These are phyloP conservation scores for Podospora pseudocomata DNA, from an alignment of 495 filamentous ascomycete species.

Conservation along the genomic window DNA sequence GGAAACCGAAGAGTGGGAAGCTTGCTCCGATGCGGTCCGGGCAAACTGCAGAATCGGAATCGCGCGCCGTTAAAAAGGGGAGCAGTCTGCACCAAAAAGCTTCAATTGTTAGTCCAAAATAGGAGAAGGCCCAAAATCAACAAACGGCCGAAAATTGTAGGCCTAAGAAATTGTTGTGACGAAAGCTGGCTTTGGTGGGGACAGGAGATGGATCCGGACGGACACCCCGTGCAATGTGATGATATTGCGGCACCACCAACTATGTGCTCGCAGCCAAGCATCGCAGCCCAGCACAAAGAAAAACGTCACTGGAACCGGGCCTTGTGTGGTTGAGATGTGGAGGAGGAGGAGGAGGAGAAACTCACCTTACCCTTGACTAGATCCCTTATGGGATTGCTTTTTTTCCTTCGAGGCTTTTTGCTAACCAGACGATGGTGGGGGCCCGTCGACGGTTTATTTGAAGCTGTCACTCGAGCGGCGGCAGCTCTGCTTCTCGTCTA, in stretches of 20 bases:
- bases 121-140: neutral
- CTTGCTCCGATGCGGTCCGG: neutral
- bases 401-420: neutral
- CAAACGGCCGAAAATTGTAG: neutral
- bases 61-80: neutral
- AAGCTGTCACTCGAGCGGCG: neutral
- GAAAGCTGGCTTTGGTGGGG: neutral
- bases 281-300: conserved; percentile 5
- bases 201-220: neutral
- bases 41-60: neutral
- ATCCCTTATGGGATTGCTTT: neutral
- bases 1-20: neutral
- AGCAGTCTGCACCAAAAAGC: neutral
- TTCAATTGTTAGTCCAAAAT: neutral
- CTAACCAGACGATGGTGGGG: neutral
- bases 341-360: neutral
- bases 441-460: neutral
- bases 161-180: neutral
- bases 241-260: neutral
- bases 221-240: neutral
- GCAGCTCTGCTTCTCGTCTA: neutral
- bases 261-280: neutral
- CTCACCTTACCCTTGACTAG: neutral
- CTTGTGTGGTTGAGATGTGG: neutral
- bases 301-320: neutral